A percentile compares a stretch with the other conserved stretches of the same genome.
Evolutionary conservation across 768 basidiomycete genomes (phyloP).

Genomic region (Tricholoma terreum): DNA sequence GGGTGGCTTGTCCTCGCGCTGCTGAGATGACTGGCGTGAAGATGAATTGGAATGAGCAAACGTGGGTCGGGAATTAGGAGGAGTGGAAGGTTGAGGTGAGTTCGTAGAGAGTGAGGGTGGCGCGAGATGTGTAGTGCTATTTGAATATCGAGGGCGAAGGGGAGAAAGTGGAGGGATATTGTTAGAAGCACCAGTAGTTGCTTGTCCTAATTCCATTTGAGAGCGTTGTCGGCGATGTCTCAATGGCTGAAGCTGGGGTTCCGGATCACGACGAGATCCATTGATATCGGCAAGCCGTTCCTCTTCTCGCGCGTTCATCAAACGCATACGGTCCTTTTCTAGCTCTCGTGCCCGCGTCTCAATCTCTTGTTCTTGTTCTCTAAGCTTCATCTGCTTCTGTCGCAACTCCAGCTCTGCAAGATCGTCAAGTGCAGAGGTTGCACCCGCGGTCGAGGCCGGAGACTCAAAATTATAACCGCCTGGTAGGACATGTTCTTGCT

Average conservation of each 20-base stretch:
- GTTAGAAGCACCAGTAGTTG: constrained; percentile 3
- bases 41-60: constrained; percentile 20
- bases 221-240: constrained; percentile 24
- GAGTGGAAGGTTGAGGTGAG: constrained; percentile 17
- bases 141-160: constrained; percentile 27
- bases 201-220: constrained; percentile 4
- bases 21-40: constrained; percentile 27
- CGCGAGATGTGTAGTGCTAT: constrained; percentile 41
- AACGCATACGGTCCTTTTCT: constrained; percentile 49
- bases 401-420: constrained; percentile 49
- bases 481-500: constrained; percentile 7
- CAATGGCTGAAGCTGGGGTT: constrained; percentile 25
- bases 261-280: constrained; percentile 6
- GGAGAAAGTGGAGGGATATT: constrained; percentile 1
- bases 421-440: constrained; percentile 20
- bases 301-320: constrained; percentile 34
- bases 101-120: constrained; percentile 25
- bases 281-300: constrained; percentile 18
- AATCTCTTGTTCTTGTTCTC: constrained; percentile 53
- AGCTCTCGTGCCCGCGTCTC: constrained; percentile 52
- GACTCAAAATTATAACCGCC: constrained; percentile 9
- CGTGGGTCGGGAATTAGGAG: constrained; percentile 8
- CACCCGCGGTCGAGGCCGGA: constrained; percentile 10
- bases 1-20: constrained; percentile 16
- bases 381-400: constrained; percentile 53